phyloP scores from a whole-genome alignment of 1,284 basidiomycete species.

The Paramarasmius palmivorus region DNA sequence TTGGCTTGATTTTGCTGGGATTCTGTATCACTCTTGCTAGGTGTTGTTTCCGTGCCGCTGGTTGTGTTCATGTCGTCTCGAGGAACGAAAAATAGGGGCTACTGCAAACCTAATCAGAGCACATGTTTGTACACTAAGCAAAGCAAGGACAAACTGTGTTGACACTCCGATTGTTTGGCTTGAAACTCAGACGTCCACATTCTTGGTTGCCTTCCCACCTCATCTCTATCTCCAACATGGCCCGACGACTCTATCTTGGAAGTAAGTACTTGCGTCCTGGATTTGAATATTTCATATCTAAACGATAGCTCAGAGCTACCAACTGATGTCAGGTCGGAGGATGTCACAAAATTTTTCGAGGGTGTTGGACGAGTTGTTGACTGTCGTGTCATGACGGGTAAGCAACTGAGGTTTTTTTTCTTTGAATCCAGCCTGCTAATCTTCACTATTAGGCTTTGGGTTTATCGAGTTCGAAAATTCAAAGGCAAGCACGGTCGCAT shows the following conservation, averaged over 20 bases:
- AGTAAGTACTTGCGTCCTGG: conserved; percentile 53
- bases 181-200: conserved; percentile 38
- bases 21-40: too few relatives aligned
- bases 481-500: conserved; percentile 45
- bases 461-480: conserved; percentile 92
- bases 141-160: background rate
- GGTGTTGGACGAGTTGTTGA: conserved; percentile 86
- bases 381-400: conserved; percentile 91
- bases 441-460: conserved; percentile 67
- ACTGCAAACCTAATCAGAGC: background rate
- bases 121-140: background rate
- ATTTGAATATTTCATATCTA: conserved; percentile 15
- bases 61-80: too few relatives aligned
- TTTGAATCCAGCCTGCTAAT: background rate
- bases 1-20: too few relatives aligned
- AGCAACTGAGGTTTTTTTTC: conserved; percentile 24
- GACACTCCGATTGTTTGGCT: conserved; percentile 19
- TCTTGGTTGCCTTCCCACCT: conserved; percentile 23
- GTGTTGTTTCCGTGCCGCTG: too few relatives aligned
- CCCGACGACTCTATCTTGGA: conserved; percentile 81
- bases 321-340: conserved; percentile 74
- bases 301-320: conserved; percentile 59
- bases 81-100: too few relatives aligned
- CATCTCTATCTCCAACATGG: conserved; percentile 60
- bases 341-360: conserved; percentile 84